Evolutionary conservation across 768 basidiomycete genomes (phyloP).

Genomic region (Termitomyces sp.): DNA sequence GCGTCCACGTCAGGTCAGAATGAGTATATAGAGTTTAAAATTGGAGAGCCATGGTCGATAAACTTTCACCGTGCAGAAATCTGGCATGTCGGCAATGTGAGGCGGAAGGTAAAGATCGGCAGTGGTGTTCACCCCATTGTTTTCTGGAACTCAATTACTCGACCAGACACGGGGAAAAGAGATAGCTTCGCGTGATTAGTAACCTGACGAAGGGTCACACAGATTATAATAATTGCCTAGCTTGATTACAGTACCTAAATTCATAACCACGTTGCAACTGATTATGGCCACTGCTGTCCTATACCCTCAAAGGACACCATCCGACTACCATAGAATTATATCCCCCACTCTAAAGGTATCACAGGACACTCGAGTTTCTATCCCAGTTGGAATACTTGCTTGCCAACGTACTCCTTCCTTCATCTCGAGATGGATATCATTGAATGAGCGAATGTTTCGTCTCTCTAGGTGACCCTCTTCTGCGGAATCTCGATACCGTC

Average conservation of each 20-base stretch:
- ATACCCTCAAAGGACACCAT: constrained; percentile 37
- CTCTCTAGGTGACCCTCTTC: constrained; percentile 60
- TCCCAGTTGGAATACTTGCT: constrained; percentile 73
- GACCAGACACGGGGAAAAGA: too few species aligned
- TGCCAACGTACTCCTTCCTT: constrained; percentile 56
- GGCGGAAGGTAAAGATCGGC: background rate
- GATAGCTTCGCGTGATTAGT: background rate
- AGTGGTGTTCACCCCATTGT: background rate
- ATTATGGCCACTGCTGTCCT: constrained; percentile 34
- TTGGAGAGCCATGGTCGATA: background rate
- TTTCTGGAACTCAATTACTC: background rate
- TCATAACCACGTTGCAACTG: background rate
- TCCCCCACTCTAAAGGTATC: constrained; percentile 53
- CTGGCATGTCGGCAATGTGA: background rate
- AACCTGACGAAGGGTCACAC: background rate
- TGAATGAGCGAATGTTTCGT: constrained; percentile 2
- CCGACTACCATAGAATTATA: constrained; percentile 61
- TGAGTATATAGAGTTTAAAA: too few species aligned
- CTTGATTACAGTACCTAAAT: background rate
- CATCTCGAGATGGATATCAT: background rate
- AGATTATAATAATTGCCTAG: too few species aligned
- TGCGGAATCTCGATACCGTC: constrained; percentile 49
- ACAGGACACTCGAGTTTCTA: constrained; percentile 38
- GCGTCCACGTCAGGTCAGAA: background rate
- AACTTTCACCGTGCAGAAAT: background rate